Percentiles rank a stretch among this genome's conserved stretches.
These are phyloP conservation scores for Epichloe glyceriae DNA, from an alignment of 2,329 filamentous ascomycete genomes.

Conservation along the genomic window DNA sequence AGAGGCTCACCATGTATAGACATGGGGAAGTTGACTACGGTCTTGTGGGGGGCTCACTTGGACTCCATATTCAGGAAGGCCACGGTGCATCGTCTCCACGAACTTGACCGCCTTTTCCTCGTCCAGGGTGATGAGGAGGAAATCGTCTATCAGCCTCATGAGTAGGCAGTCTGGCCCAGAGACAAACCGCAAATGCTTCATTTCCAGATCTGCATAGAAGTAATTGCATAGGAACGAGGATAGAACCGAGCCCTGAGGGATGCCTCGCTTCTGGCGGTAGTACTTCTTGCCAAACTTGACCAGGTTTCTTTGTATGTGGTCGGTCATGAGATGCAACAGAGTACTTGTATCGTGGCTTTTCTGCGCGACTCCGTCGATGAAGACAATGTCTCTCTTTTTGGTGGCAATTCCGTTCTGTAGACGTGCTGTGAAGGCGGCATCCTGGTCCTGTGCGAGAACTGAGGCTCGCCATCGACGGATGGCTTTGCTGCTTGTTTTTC, in stretches of 20 bases:
- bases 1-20: constrained; percentile 39
- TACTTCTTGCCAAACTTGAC: constrained; percentile 80
- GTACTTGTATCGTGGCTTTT: constrained; percentile 41
- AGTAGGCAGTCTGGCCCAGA: constrained; percentile 45
- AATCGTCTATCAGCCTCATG: constrained; percentile 81
- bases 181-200: constrained; percentile 54
- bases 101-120: constrained; percentile 56
- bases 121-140: constrained; percentile 71
- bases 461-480: constrained; percentile 39
- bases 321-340: constrained; percentile 55
- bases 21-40: constrained; percentile 70
- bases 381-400: constrained; percentile 55
- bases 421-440: constrained; percentile 29
- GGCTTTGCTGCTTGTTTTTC: constrained; percentile 20
- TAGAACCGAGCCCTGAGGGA: constrained; percentile 84
- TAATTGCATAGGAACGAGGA: constrained; percentile 86
- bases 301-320: constrained; percentile 76
- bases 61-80: constrained; percentile 70
- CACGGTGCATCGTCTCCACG: constrained; percentile 65
- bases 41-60: constrained; percentile 65
- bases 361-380: constrained; percentile 56
- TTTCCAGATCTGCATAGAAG: constrained; percentile 85
- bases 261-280: constrained; percentile 77
- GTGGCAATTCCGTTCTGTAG: constrained; percentile 27
- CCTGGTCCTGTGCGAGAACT: constrained; percentile 31